Conservation (phyloP, 139 green algal genomes). For the Picochlorum costavermella region DNA sequence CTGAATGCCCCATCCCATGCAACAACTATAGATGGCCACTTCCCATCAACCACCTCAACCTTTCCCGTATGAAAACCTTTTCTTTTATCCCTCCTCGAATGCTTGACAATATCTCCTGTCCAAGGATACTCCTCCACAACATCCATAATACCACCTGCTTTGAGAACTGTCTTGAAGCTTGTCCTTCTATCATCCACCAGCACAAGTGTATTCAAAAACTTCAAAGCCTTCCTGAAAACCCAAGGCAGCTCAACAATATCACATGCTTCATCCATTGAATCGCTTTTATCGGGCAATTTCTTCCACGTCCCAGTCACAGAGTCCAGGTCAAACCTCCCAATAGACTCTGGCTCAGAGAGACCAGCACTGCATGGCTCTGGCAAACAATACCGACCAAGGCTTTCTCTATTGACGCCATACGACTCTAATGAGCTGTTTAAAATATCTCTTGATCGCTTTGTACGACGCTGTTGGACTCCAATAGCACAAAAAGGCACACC, state of each 20-base stretch:
- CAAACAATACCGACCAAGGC: too few species aligned
- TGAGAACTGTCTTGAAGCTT: slow-evolving; percentile 25
- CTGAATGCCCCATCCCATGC: slow-evolving; percentile 17
- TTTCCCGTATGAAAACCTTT: slow-evolving; percentile 19
- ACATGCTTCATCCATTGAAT: slow-evolving; percentile 28
- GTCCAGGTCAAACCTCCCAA: background rate
- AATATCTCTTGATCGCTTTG: too few species aligned
- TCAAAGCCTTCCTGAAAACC: slow-evolving; percentile 24
- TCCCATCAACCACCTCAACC: background rate
- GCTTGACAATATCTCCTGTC: slow-evolving; percentile 17
- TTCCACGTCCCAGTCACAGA: slow-evolving; percentile 11
- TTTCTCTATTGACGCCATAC: too few species aligned
- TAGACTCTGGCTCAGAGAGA: background rate
- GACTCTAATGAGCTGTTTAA: too few species aligned
- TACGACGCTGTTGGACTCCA: too few species aligned
- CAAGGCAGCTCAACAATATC: slow-evolving; percentile 36
- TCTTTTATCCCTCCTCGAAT: slow-evolving; percentile 35
- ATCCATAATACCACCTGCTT: slow-evolving; percentile 34
- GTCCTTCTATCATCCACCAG: slow-evolving; percentile 13
- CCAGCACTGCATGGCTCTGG: background rate
- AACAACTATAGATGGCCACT: background rate
- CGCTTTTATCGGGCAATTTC: slow-evolving; percentile 5
- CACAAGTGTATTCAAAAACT: slow-evolving; percentile 26
- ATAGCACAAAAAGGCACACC: too few species aligned
- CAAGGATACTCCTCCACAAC: slow-evolving; percentile 31